Conservation (phyloP, 805 yeast species). For the Nakazawaea molendinolei region DNA sequence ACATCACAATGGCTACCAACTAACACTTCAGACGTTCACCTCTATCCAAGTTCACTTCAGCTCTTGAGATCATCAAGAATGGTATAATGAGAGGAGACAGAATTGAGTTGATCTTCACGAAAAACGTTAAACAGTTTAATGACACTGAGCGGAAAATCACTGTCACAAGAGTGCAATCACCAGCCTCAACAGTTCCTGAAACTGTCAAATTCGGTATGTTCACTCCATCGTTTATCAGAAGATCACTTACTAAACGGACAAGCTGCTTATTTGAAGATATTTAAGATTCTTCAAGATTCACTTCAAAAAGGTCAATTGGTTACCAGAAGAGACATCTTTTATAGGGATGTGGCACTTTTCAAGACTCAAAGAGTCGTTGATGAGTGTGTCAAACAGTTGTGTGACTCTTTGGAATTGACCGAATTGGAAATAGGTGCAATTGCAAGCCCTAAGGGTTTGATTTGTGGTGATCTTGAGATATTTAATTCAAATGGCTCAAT, state of each 20-base stretch:
- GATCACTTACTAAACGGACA: too few species aligned
- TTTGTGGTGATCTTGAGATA: slow-evolving; percentile 31
- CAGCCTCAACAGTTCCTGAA: slow-evolving; percentile 1
- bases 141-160: too few species aligned
- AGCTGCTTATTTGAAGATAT: slow-evolving; percentile 11
- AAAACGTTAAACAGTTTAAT: background rate
- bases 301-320: slow-evolving; percentile 16
- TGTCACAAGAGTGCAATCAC: background rate
- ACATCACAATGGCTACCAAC: too few species aligned
- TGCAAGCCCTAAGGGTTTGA: slow-evolving; percentile 52
- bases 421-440: slow-evolving; percentile 35
- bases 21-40: slow-evolving; percentile 7
- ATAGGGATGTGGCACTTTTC: slow-evolving; percentile 49
- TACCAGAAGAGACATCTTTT: slow-evolving; percentile 53
- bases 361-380: slow-evolving; percentile 36
- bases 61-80: slow-evolving; percentile 2
- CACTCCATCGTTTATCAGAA: slow-evolving; percentile 12
- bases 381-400: slow-evolving; percentile 29
- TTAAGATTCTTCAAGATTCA: slow-evolving; percentile 6
- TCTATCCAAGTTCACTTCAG: background rate
- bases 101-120: background rate
- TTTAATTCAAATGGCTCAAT: too few species aligned
- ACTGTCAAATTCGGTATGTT: slow-evolving; percentile 7
- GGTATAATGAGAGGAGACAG: background rate
- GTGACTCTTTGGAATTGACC: slow-evolving; percentile 30